Percentiles rank a stretch among this genome's conserved stretches.
Evolutionary conservation across 306 rosid species (phyloP).

Genomic region (Lathyrus sativus): DNA sequence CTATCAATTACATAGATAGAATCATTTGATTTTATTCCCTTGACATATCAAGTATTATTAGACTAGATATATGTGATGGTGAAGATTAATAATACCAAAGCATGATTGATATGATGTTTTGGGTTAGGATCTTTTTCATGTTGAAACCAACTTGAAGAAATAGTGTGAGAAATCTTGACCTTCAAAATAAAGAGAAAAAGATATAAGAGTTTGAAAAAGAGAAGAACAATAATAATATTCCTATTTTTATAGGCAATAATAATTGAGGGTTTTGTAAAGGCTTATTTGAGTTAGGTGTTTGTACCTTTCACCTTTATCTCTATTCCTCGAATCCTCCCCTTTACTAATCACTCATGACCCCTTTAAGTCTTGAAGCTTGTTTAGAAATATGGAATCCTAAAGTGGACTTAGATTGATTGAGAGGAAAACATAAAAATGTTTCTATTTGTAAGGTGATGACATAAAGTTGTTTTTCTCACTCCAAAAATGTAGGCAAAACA

Average conservation of each 20-base stretch:
- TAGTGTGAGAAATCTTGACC: not conserved
- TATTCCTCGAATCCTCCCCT: constrained; percentile 33
- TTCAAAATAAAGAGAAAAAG: not conserved
- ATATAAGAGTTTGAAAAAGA: not conserved
- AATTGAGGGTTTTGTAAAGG: constrained; percentile 44
- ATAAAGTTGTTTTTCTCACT: constrained; percentile 28
- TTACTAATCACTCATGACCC: constrained; percentile 25
- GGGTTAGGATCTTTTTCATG: not conserved
- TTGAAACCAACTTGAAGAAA: not conserved
- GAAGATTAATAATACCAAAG: constrained; percentile 1
- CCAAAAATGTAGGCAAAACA: no score
- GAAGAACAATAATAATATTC: not conserved
- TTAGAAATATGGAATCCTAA: constrained; percentile 43
- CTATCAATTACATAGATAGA: not conserved
- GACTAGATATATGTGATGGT: not conserved
- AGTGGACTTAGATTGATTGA: constrained; percentile 33
- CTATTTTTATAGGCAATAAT: constrained; percentile 26
- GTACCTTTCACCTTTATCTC: constrained; percentile 47
- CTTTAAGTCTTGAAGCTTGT: constrained; percentile 31
- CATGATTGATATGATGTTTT: constrained; percentile 7
- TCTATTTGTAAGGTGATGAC: no score
- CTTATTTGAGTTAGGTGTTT: constrained; percentile 48
- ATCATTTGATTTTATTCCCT: not conserved
- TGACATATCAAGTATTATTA: not conserved
- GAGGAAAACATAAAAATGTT: constrained; percentile 9